phyloP scores from a whole-genome alignment of 1,284 basidiomycete species.

The Mycosarcoma mackinlayi region DNA sequence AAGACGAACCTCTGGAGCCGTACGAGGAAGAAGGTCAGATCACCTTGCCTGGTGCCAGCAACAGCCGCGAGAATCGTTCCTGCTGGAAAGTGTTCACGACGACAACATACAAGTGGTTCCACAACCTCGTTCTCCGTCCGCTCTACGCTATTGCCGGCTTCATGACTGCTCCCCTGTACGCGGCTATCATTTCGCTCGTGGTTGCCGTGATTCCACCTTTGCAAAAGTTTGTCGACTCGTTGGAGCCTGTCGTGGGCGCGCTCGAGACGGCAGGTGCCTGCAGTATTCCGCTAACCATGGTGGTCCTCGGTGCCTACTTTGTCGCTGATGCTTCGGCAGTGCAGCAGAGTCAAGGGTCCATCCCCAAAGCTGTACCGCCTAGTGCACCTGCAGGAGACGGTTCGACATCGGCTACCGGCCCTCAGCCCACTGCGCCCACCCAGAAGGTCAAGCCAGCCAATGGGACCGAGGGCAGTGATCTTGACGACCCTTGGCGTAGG shows the following conservation, averaged over 20 bases:
- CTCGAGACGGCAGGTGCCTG: conserved; percentile 69
- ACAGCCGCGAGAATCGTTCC: conserved; percentile 43
- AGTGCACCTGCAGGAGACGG: conserved; percentile 41
- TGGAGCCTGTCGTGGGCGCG: conserved; percentile 69
- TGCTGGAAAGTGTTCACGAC: conserved; percentile 27
- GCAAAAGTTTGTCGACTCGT: conserved; percentile 65
- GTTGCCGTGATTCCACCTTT: conserved; percentile 83
- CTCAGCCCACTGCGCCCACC: conserved; percentile 26
- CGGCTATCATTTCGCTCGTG: conserved; percentile 79
- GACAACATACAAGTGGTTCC: conserved; percentile 4
- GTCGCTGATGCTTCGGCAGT: conserved; percentile 45
- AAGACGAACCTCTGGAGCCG: conserved; percentile 50
- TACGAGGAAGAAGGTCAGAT: conserved; percentile 44
- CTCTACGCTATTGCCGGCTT: conserved; percentile 75
- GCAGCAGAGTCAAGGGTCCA: conserved; percentile 7
- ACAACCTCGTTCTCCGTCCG: conserved; percentile 32
- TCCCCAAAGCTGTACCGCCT: conserved; percentile 34
- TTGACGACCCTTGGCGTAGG: conserved; percentile 44
- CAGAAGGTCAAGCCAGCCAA: conserved; percentile 2
- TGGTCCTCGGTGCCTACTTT: conserved; percentile 93
- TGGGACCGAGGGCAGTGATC: conserved; percentile 4
- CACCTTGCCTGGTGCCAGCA: conserved; percentile 37
- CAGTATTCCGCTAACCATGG: conserved; percentile 81
- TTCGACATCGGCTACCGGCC: conserved; percentile 21
- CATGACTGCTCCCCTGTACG: conserved; percentile 77